Conservation (phyloP, 2,329 filamentous ascomycete species). For the Xylariaceae sp. region DNA sequence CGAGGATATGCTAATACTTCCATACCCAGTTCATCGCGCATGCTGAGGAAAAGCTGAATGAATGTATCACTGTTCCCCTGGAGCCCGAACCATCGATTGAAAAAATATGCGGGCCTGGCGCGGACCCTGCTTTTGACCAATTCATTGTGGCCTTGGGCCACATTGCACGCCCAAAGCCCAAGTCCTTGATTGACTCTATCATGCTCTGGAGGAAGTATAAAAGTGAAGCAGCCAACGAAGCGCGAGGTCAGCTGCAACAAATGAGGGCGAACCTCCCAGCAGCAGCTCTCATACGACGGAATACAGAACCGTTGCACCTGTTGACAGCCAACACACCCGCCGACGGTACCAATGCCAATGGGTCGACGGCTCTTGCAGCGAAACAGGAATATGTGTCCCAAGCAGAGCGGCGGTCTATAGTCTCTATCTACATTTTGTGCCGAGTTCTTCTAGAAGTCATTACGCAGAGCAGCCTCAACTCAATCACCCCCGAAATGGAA, state of each 20-base stretch:
- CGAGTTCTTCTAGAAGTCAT: conserved; percentile 92
- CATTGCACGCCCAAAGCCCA: conserved; percentile 90
- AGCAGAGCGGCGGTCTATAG: conserved; percentile 83
- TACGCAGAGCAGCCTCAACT: conserved; percentile 76
- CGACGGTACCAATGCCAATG: conserved; percentile 29
- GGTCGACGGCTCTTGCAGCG: conserved; percentile 37
- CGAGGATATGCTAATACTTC: too few species aligned
- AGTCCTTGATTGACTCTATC: conserved; percentile 91
- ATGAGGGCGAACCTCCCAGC: conserved; percentile 35
- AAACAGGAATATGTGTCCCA: conserved; percentile 71
- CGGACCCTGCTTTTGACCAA: conserved; percentile 87
- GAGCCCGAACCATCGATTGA: conserved; percentile 83
- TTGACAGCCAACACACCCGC: conserved; percentile 26
- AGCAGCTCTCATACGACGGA: conserved; percentile 59
- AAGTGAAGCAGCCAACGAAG: conserved; percentile 78
- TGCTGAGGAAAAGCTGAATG: conserved; percentile 93
- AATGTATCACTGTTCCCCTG: conserved; percentile 75
- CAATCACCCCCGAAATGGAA: conserved; percentile 86
- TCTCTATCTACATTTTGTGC: conserved; percentile 94
- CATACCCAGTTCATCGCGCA: conserved; percentile 74
- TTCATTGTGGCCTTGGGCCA: conserved; percentile 89
- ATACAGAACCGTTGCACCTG: conserved; percentile 65
- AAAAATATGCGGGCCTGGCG: conserved; percentile 82
- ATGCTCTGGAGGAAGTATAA: conserved; percentile 98
- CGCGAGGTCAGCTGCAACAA: conserved; percentile 55